Conservation (phyloP, 2,329 filamentous ascomycete genomes). For the Fusarium paranaense region DNA sequence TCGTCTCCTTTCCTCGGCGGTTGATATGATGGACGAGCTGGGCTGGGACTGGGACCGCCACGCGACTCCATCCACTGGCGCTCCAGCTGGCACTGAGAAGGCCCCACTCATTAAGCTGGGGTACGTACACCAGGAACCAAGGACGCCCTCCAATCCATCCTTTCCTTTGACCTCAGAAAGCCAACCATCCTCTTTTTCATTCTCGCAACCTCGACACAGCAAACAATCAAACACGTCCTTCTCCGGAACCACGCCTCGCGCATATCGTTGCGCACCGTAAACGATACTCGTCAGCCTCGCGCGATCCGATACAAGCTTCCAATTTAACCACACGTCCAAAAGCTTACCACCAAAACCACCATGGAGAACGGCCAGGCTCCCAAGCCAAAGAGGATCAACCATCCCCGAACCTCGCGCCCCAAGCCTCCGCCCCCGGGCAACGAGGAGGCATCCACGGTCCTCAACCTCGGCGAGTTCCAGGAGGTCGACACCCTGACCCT, state of each 20-base stretch:
- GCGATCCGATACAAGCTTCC: not conserved
- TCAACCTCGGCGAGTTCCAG: constrained; percentile 94
- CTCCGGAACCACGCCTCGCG: not conserved
- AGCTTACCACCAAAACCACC: constrained; percentile 5
- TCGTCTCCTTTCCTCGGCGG: constrained; percentile 15
- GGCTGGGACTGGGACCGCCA: constrained; percentile 32
- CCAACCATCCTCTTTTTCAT: constrained; percentile 6
- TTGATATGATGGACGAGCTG: constrained; percentile 28
- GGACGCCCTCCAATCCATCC: constrained; percentile 19
- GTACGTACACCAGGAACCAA: constrained; percentile 31
- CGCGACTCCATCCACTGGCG: constrained; percentile 29
- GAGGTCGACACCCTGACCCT: constrained; percentile 91
- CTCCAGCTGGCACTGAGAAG: not conserved
- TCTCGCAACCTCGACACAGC: not conserved
- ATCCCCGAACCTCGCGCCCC: constrained; percentile 67
- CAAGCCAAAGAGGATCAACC: constrained; percentile 34
- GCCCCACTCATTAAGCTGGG: constrained; percentile 41
- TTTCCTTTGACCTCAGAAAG: not conserved
- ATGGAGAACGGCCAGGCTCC: constrained; percentile 32
- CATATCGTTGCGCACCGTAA: not conserved
- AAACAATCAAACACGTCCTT: not conserved
- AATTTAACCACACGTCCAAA: not conserved
- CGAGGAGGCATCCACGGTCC: constrained; percentile 84
- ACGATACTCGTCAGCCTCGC: not conserved
- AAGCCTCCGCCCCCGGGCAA: constrained; percentile 80